Percentiles rank a stretch among this genome's conserved stretches.
Evolutionary conservation across 495 filamentous ascomycete species (phyloP).

Genomic region (Penicillium argentinense): DNA sequence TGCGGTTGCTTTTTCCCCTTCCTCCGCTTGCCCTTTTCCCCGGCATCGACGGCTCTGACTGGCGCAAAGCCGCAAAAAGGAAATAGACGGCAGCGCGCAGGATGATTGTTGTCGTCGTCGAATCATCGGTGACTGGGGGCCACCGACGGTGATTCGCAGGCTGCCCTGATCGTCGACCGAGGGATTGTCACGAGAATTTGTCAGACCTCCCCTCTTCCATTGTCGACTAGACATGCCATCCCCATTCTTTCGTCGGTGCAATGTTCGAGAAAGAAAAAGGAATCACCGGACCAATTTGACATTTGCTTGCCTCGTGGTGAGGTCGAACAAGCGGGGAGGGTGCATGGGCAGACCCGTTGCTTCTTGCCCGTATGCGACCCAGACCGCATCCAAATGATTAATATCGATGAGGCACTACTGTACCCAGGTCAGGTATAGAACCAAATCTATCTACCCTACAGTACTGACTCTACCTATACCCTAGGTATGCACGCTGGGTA

Average conservation of each 20-base stretch:
- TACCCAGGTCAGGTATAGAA: too few relatives aligned
- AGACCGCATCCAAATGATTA: conserved; percentile 11
- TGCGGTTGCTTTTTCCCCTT: not conserved
- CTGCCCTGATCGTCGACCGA: conserved; percentile 8
- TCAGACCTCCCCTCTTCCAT: conserved; percentile 13
- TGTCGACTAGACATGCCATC: conserved; percentile 16
- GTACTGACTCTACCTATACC: too few relatives aligned
- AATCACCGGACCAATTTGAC: conserved; percentile 17
- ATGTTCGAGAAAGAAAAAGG: not conserved
- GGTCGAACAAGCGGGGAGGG: conserved; percentile 24
- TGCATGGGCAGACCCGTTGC: not conserved
- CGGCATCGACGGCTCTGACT: conserved; percentile 15
- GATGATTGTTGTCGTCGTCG: conserved; percentile 13
- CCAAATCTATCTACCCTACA: too few relatives aligned
- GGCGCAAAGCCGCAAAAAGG: conserved; percentile 11
- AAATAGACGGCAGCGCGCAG: conserved; percentile 10
- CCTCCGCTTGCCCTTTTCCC: conserved; percentile 3
- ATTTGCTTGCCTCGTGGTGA: conserved; percentile 23
- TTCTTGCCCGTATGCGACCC: conserved; percentile 10
- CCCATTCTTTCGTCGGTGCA: not conserved
- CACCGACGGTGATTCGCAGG: conserved; percentile 8
- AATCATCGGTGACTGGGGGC: conserved; percentile 8
- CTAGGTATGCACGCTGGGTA: too few relatives aligned
- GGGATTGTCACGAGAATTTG: conserved; percentile 11
- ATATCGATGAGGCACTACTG: too few relatives aligned